Evolutionary conservation across 768 basidiomycete genomes (phyloP).

Genomic region (Boletellus ananiceps): DNA sequence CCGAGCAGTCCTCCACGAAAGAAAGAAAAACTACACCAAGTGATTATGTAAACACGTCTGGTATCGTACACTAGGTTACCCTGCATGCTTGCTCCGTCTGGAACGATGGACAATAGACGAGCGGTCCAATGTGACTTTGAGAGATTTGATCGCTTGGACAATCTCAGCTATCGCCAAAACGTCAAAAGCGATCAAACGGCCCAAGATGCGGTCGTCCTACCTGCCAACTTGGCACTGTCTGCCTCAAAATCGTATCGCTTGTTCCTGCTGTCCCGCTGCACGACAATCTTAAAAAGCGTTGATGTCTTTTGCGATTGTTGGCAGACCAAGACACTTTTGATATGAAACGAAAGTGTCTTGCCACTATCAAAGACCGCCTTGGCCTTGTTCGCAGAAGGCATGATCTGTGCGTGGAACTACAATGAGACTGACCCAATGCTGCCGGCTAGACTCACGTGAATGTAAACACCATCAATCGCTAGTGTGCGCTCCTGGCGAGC

Average conservation of each 20-base stretch:
- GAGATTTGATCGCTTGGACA: constrained; percentile 62
- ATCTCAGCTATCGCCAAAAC: constrained; percentile 54
- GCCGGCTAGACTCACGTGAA: constrained; percentile 55
- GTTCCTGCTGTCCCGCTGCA: constrained; percentile 66
- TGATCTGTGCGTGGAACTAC: constrained; percentile 51
- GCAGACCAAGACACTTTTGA: constrained; percentile 79
- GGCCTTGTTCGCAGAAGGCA: constrained; percentile 76
- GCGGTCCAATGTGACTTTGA: constrained; percentile 63
- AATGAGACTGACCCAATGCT: constrained; percentile 3
- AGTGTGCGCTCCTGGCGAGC: constrained; percentile 87
- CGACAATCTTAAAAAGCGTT: constrained; percentile 83
- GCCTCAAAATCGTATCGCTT: constrained; percentile 99
- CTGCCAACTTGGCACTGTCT: constrained; percentile 74
- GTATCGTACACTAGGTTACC: constrained; percentile 22
- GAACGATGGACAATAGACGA: constrained; percentile 59
- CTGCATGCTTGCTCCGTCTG: constrained; percentile 58
- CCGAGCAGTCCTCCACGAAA: background rate
- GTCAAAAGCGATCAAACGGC: background rate
- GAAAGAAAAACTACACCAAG: background rate
- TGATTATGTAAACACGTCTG: constrained; percentile 13
- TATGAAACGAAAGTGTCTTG: constrained; percentile 89
- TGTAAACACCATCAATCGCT: constrained; percentile 92
- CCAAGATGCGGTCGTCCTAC: constrained; percentile 37
- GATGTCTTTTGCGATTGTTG: constrained; percentile 79
- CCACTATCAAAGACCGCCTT: constrained; percentile 84